phyloP scores from a whole-genome alignment of 2,329 filamentous ascomycete species.

The Microsporum audouinii region DNA sequence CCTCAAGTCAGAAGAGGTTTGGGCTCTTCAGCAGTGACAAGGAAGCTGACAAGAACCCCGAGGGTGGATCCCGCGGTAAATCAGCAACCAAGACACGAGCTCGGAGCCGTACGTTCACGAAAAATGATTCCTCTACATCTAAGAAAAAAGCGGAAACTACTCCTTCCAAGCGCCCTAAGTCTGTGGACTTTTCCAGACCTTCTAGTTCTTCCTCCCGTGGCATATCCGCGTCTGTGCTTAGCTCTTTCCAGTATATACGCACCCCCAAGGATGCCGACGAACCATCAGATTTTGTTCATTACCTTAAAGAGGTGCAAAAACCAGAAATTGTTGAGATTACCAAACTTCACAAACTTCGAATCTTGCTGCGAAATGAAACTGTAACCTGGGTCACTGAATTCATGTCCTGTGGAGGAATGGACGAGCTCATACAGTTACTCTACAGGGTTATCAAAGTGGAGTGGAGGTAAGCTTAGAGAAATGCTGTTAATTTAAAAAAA shows the following conservation, averaged over 20 bases:
- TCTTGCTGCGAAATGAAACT: constrained; percentile 85
- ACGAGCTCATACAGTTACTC: constrained; percentile 73
- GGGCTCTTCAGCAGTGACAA: constrained; percentile 22
- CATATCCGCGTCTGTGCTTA: constrained; percentile 44
- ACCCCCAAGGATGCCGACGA: constrained; percentile 58
- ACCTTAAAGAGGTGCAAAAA: constrained; percentile 68
- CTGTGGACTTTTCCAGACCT: constrained; percentile 55
- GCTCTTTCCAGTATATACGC: constrained; percentile 25
- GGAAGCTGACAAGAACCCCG: constrained; percentile 28
- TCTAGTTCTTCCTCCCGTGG: constrained; percentile 48
- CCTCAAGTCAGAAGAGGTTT: constrained; percentile 10
- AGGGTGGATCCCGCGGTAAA: constrained; percentile 28
- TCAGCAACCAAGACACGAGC: constrained; percentile 40
- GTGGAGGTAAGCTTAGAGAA: constrained; percentile 59
- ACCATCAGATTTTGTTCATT: constrained; percentile 74
- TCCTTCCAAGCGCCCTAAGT: constrained; percentile 58
- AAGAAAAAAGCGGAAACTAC: constrained; percentile 64
- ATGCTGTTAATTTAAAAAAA: neutral
- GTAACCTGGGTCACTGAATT: constrained; percentile 93
- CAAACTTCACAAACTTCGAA: constrained; percentile 81
- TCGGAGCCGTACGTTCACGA: constrained; percentile 69
- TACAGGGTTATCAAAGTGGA: constrained; percentile 91
- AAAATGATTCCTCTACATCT: constrained; percentile 54
- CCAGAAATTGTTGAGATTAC: constrained; percentile 84
- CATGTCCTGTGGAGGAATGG: constrained; percentile 80